phyloP scores from a whole-genome alignment of 257 asterid species.

The Solanum lycopersicoides region DNA sequence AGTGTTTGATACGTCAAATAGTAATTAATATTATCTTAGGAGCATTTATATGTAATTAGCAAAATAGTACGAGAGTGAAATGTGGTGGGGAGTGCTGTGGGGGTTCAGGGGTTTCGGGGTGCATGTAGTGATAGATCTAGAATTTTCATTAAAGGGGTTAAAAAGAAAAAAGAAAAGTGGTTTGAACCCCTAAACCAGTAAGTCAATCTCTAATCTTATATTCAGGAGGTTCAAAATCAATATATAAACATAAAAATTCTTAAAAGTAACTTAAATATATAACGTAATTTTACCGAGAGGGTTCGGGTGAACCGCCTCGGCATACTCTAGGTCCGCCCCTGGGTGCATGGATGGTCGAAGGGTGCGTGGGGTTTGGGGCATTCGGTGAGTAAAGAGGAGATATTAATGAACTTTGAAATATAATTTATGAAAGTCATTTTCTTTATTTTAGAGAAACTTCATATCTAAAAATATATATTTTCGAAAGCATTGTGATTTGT shows the following conservation, averaged over 20 bases:
- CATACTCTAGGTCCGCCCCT: too few relatives aligned
- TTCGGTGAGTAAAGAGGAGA: background rate
- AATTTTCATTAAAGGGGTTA: too few relatives aligned
- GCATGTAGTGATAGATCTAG: too few relatives aligned
- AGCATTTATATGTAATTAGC: background rate
- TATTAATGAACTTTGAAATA: background rate
- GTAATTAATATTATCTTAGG: background rate
- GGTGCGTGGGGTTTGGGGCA: background rate
- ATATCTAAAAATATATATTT: background rate
- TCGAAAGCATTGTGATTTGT: background rate
- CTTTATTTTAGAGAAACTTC: background rate
- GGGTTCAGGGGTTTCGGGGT: background rate
- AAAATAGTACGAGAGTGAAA: background rate
- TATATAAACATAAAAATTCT: too few relatives aligned
- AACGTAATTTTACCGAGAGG: too few relatives aligned
- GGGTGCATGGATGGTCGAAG: too few relatives aligned
- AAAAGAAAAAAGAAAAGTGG: too few relatives aligned
- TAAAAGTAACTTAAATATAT: too few relatives aligned
- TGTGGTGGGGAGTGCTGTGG: background rate
- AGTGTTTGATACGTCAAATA: background rate
- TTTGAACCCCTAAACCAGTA: too few relatives aligned
- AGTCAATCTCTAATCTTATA: too few relatives aligned
- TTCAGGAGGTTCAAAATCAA: too few relatives aligned
- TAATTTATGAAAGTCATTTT: background rate
- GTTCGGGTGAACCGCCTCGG: too few relatives aligned